Evolutionary conservation across 768 basidiomycete species (phyloP).

Genomic region (Termitomyces sp.): DNA sequence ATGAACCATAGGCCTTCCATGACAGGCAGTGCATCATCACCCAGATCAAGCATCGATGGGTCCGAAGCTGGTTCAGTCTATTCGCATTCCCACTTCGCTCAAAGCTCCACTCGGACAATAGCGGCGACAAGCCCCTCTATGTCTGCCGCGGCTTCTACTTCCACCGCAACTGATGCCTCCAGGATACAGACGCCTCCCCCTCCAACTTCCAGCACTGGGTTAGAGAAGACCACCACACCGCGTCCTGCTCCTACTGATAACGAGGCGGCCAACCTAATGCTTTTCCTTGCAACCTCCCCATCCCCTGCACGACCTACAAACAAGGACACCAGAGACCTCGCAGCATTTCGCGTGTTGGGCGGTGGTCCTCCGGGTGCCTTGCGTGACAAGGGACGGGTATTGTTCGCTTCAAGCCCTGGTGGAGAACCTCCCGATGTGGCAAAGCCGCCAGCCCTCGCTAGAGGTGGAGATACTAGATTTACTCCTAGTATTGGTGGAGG

Average conservation of each 20-base stretch:
- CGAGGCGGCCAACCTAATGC: slow-evolving; percentile 83
- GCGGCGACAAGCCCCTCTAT: slow-evolving; percentile 34
- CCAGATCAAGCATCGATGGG: slow-evolving; percentile 66
- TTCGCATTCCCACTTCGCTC: slow-evolving; percentile 59
- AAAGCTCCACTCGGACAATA: slow-evolving; percentile 58
- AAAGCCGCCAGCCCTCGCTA: slow-evolving; percentile 10
- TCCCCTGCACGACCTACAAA: slow-evolving; percentile 65
- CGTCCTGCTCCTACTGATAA: slow-evolving; percentile 61
- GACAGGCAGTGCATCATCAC: slow-evolving; percentile 55
- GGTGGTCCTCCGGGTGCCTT: slow-evolving; percentile 39
- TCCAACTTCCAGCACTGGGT: slow-evolving; percentile 13
- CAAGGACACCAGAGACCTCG: slow-evolving; percentile 48
- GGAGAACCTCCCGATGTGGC: slow-evolving; percentile 9
- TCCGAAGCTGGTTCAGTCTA: slow-evolving; percentile 61
- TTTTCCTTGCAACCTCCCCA: slow-evolving; percentile 81
- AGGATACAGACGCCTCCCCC: slow-evolving; percentile 36
- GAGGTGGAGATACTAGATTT: slow-evolving; percentile 34
- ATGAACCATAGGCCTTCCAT: slow-evolving; percentile 62
- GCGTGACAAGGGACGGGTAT: slow-evolving; percentile 61
- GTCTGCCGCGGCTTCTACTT: slow-evolving; percentile 32
- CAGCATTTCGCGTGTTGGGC: slow-evolving; percentile 50
- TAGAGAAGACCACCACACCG: slow-evolving; percentile 31
- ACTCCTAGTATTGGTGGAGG: slow-evolving; percentile 31
- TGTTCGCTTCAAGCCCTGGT: slow-evolving; percentile 46
- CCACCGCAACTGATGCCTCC: slow-evolving; percentile 23